Evolutionary conservation across 2,329 filamentous ascomycete species (phyloP).

Genomic region (Thielaviopsis populi): DNA sequence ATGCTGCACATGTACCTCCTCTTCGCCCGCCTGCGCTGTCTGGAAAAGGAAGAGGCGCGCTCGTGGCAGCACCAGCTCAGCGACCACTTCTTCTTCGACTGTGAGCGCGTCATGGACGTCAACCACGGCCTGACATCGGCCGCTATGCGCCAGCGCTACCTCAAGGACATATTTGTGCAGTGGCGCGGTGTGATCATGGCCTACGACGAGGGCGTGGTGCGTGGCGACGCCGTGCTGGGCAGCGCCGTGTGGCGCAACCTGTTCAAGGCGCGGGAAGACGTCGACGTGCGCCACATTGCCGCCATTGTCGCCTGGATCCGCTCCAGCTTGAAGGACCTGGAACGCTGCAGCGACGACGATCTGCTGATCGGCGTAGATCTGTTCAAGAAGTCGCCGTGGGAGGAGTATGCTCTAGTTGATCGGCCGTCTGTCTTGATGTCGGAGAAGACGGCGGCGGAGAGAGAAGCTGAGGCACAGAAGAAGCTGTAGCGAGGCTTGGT

Average conservation of each 20-base stretch:
- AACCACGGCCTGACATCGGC: slow-evolving; percentile 55
- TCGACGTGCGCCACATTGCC: slow-evolving; percentile 35
- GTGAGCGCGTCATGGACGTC: slow-evolving; percentile 68
- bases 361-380: slow-evolving; percentile 26
- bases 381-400: slow-evolving; percentile 28
- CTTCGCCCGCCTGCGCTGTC: slow-evolving; percentile 64
- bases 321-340: slow-evolving; percentile 32
- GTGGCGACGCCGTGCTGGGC: slow-evolving; percentile 62
- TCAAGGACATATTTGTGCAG: slow-evolving; percentile 83
- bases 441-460: slow-evolving; percentile 12
- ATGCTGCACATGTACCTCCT: slow-evolving; percentile 94
- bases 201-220: slow-evolving; percentile 67
- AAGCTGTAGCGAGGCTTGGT: background rate
- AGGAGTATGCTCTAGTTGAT: slow-evolving; percentile 15
- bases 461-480: background rate
- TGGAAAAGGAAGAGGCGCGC: slow-evolving; percentile 52
- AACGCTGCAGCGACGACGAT: slow-evolving; percentile 34
- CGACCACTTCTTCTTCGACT: slow-evolving; percentile 88
- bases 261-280: slow-evolving; percentile 52
- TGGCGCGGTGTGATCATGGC: slow-evolving; percentile 78
- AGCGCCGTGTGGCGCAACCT: slow-evolving; percentile 87
- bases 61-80: slow-evolving; percentile 81
- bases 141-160: slow-evolving; percentile 46
- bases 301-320: slow-evolving; percentile 45
- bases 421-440: slow-evolving; percentile 9